These are phyloP conservation scores for Sugiyamaella novakii DNA, from an alignment of 1,139 yeast genomes.

Conservation along the genomic window DNA sequence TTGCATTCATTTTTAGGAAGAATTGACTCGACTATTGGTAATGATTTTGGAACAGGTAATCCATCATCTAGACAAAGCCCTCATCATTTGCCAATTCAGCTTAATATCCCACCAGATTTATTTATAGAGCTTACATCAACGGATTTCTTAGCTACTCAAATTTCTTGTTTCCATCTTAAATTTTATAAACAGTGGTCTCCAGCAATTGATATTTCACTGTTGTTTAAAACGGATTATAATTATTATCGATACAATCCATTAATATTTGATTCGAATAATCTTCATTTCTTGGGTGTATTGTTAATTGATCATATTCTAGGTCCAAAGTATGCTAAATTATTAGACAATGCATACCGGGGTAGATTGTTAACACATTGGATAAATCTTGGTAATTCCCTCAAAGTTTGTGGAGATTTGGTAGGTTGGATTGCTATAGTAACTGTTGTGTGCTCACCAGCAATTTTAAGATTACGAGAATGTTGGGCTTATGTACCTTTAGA, in stretches of 20 bases:
- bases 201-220: slow-evolving; percentile 58
- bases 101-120: slow-evolving; percentile 39
- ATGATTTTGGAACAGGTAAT: slow-evolving; percentile 10
- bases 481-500: slow-evolving; percentile 76
- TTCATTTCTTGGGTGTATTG: slow-evolving; percentile 76
- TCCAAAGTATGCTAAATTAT: slow-evolving; percentile 32
- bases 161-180: slow-evolving; percentile 43
- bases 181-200: slow-evolving; percentile 68
- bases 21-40: slow-evolving; percentile 26
- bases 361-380: slow-evolving; percentile 80
- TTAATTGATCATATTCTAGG: slow-evolving; percentile 74
- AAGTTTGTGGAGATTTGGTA: slow-evolving; percentile 87
- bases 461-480: slow-evolving; percentile 68
- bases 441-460: slow-evolving; percentile 78
- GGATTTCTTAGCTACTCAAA: slow-evolving; percentile 42
- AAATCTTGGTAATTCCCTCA: slow-evolving; percentile 74
- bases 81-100: slow-evolving; percentile 1
- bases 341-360: slow-evolving; percentile 54
- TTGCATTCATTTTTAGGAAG: slow-evolving; percentile 32
- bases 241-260: slow-evolving; percentile 57
- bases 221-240: slow-evolving; percentile 49
- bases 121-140: slow-evolving; percentile 38
- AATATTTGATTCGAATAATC: slow-evolving; percentile 68
- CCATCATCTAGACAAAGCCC: background rate
- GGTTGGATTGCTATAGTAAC: slow-evolving; percentile 94